Evolutionary conservation across 495 filamentous ascomycete genomes (phyloP).

Genomic region (Xylaria castorea): DNA sequence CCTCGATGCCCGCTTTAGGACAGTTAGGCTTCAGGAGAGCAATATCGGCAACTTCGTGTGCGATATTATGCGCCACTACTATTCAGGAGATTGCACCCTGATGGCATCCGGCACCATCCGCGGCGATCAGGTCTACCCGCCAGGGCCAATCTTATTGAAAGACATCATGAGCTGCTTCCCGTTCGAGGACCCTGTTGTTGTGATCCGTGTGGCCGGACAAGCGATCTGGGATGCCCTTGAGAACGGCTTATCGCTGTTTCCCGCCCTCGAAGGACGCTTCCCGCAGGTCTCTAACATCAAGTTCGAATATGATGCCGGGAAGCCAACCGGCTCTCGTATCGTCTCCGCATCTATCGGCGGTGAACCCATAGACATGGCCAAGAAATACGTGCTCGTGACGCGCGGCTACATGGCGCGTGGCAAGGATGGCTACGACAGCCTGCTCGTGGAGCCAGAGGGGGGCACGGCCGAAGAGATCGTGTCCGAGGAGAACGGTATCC

Average conservation of each 20-base stretch:
- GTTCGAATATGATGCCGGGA: slow-evolving; percentile 69
- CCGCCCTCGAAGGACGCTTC: slow-evolving; percentile 81
- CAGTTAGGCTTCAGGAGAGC: slow-evolving; percentile 75
- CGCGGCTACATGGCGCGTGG: slow-evolving; percentile 86
- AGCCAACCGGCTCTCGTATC: slow-evolving; percentile 66
- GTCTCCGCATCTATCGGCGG: slow-evolving; percentile 65
- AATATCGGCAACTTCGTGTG: slow-evolving; percentile 91
- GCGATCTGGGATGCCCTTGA: slow-evolving; percentile 78
- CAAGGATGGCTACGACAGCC: slow-evolving; percentile 81
- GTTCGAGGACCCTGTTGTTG: slow-evolving; percentile 88
- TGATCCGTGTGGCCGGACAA: slow-evolving; percentile 70
- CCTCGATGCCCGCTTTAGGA: slow-evolving; percentile 84
- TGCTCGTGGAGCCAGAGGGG: slow-evolving; percentile 72
- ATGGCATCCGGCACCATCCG: slow-evolving; percentile 91
- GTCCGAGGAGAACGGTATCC: slow-evolving; percentile 81
- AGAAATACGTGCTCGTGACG: slow-evolving; percentile 72
- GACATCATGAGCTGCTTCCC: slow-evolving; percentile 82
- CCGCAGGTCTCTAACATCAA: slow-evolving; percentile 83
- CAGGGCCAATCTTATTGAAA: slow-evolving; percentile 74
- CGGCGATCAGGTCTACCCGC: slow-evolving; percentile 86
- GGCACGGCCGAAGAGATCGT: slow-evolving; percentile 79
- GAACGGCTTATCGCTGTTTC: slow-evolving; percentile 79
- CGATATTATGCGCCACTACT: slow-evolving; percentile 86
- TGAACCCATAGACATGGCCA: slow-evolving; percentile 63
- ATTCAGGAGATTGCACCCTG: slow-evolving; percentile 77